A percentile compares a stretch with the other conserved stretches of the same genome.
These are phyloP conservation scores for Thalassiosira livingstoniorum DNA, from an alignment of 352 stramenopile species.

Conservation along the genomic window DNA sequence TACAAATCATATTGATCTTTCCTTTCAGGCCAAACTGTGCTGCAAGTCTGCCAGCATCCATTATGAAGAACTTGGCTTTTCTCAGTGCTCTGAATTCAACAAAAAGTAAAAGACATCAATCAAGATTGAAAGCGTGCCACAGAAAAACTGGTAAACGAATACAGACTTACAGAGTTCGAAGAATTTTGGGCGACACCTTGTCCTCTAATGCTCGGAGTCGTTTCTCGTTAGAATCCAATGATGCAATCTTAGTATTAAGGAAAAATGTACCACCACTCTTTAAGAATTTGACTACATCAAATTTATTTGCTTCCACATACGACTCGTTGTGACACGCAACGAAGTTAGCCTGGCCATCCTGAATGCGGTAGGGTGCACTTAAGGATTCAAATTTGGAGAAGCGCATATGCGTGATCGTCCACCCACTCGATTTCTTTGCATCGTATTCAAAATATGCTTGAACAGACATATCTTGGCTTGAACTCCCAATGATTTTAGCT, in stretches of 20 bases:
- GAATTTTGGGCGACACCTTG: conserved; percentile 75
- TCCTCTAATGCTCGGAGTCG: conserved; percentile 71
- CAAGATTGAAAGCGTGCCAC: background rate
- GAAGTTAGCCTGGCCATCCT: conserved; percentile 77
- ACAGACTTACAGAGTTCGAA: conserved; percentile 49
- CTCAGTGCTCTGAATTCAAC: conserved; percentile 50
- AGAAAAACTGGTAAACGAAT: conserved; percentile 1
- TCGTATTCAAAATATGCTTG: conserved; percentile 85
- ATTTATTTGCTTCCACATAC: conserved; percentile 81
- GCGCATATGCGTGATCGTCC: conserved; percentile 77
- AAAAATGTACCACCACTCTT: conserved; percentile 76
- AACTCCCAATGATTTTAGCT: conserved; percentile 81
- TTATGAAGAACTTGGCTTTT: conserved; percentile 72
- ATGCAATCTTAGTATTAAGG: conserved; percentile 78
- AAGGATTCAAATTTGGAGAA: conserved; percentile 60
- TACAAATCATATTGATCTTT: conserved; percentile 85
- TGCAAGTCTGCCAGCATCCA: conserved; percentile 79
- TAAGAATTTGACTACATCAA: conserved; percentile 79
- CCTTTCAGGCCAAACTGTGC: conserved; percentile 71
- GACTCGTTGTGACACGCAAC: conserved; percentile 83
- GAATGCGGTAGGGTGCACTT: conserved; percentile 59
- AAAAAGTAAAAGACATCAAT: background rate
- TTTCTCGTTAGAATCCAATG: conserved; percentile 58
- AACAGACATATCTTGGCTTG: conserved; percentile 67
- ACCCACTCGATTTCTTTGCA: conserved; percentile 80